phyloP scores from a whole-genome alignment of 139 green algal species.

The Coelastrella sp. region DNA sequence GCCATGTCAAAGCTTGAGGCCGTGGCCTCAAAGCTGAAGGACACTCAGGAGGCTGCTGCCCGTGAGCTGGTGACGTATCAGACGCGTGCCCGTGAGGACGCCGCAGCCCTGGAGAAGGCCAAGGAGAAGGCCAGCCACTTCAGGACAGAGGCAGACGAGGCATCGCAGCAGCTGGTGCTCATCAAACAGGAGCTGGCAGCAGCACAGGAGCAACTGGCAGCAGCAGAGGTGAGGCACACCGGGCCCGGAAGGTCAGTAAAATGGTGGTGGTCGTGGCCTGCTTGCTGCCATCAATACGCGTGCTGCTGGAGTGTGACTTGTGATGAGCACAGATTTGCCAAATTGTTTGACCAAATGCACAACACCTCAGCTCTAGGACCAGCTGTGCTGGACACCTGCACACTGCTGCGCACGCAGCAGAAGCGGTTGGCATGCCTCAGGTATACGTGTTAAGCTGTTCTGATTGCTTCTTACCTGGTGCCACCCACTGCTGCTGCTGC shows the following conservation, averaged over 20 bases:
- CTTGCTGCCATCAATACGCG: too few relatives aligned
- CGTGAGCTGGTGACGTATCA: conserved; percentile 34
- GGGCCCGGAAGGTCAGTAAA: too few relatives aligned
- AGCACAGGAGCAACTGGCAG: conserved; percentile 10
- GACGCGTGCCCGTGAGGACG: conserved; percentile 30
- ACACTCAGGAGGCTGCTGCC: conserved; percentile 42
- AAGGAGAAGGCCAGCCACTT: conserved; percentile 43
- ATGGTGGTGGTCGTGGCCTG: too few relatives aligned
- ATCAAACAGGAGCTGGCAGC: conserved; percentile 28
- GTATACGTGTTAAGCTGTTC: background rate
- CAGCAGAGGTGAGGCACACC: background rate
- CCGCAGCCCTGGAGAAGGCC: conserved; percentile 21
- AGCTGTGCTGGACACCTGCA: background rate
- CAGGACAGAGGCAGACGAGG: conserved; percentile 31
- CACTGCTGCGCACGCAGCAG: background rate
- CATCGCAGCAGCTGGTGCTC: background rate
- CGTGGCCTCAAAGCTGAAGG: conserved; percentile 31
- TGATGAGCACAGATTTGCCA: too few relatives aligned
- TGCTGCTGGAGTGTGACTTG: too few relatives aligned
- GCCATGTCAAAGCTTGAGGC: conserved; percentile 42
- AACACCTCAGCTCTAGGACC: background rate
- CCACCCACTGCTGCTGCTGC: background rate
- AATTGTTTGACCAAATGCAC: too few relatives aligned
- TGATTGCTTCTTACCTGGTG: background rate
- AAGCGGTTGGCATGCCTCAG: background rate